phyloP scores from a whole-genome alignment of 331 rosid species.

The Cucumis variabilis region DNA sequence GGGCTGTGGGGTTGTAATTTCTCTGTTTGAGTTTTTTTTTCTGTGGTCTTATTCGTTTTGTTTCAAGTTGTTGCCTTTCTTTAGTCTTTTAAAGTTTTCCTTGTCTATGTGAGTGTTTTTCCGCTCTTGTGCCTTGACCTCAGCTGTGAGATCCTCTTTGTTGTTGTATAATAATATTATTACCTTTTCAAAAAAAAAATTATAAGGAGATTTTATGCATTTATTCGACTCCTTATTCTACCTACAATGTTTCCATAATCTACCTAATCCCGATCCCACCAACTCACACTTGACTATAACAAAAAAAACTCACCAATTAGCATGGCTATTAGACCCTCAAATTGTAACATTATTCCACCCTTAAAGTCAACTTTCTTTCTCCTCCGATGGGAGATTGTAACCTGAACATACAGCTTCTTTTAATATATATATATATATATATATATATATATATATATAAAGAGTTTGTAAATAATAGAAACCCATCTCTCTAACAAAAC shows the following conservation, averaged over 20 bases:
- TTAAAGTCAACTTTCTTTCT: not conserved
- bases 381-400: not conserved
- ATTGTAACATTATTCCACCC: not conserved
- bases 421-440: not conserved
- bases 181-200: slow-evolving; percentile 22
- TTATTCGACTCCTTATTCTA: not conserved
- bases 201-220: not conserved
- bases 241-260: not conserved
- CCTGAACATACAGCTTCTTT: not conserved
- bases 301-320: not conserved
- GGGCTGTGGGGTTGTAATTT: too few relatives aligned
- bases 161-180: too few relatives aligned
- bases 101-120: too few relatives aligned
- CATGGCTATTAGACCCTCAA: not conserved
- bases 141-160: too few relatives aligned
- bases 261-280: not conserved
- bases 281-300: not conserved
- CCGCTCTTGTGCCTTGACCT: too few relatives aligned
- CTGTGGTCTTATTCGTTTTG: too few relatives aligned
- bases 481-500: not conserved
- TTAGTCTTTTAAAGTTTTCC: too few relatives aligned
- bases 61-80: too few relatives aligned
- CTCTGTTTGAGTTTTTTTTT: too few relatives aligned
- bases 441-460: too few relatives aligned
- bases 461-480: not conserved